Conservation (phyloP, 352 stramenopile genomes). For the Phytophthora crassamura region DNA sequence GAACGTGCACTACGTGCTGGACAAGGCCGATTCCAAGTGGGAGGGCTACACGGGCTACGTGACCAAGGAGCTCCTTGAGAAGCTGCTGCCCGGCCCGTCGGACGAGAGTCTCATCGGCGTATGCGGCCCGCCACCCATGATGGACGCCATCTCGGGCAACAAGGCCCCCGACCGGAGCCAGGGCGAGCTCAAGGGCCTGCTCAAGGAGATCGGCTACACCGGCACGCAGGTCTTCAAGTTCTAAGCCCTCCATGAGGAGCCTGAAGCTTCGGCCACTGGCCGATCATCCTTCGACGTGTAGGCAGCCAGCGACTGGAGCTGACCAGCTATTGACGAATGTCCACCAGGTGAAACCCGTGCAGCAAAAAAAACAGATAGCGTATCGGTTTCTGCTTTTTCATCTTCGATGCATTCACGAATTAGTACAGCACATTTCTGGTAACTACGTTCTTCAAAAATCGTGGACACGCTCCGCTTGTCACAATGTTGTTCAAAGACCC, state of each 20-base stretch:
- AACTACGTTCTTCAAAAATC: too few species aligned
- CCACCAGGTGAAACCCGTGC: slow-evolving; percentile 18
- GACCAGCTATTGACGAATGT: slow-evolving; percentile 15
- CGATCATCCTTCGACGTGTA: slow-evolving; percentile 22
- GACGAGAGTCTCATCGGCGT: slow-evolving; percentile 78
- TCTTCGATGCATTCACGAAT: too few species aligned
- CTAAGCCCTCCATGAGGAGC: slow-evolving; percentile 29
- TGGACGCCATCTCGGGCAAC: slow-evolving; percentile 80
- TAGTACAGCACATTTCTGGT: too few species aligned
- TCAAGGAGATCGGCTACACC: slow-evolving; percentile 79
- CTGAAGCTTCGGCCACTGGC: slow-evolving; percentile 4
- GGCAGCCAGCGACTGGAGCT: slow-evolving; percentile 25
- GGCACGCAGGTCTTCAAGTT: slow-evolving; percentile 74
- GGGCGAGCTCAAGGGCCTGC: slow-evolving; percentile 70
- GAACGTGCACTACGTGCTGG: slow-evolving; percentile 69
- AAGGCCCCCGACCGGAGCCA: slow-evolving; percentile 83
- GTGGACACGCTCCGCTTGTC: too few species aligned
- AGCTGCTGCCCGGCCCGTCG: slow-evolving; percentile 68
- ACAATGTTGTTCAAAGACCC: too few species aligned
- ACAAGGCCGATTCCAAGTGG: slow-evolving; percentile 54
- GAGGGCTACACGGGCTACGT: slow-evolving; percentile 70
- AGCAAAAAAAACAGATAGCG: slow-evolving; percentile 24
- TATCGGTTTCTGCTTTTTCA: slow-evolving; percentile 18
- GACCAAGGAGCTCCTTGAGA: slow-evolving; percentile 69
- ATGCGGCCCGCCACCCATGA: slow-evolving; percentile 87